Percentiles rank a stretch among this genome's conserved stretches.
Conservation (phyloP, 139 green algal genomes). For the Closterium sp. region DNA sequence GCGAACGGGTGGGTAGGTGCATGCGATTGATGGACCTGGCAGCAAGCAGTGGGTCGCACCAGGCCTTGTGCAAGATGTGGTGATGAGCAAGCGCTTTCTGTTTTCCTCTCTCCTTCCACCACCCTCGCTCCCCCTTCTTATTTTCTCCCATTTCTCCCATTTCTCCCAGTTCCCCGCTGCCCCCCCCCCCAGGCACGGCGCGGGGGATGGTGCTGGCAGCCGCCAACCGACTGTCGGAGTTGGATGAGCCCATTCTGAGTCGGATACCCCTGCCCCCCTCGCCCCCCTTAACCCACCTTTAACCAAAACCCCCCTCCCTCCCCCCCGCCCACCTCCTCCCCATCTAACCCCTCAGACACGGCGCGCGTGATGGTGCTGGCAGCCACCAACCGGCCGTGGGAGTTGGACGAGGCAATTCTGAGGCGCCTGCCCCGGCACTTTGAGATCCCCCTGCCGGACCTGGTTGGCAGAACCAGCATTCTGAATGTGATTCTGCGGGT, state of each 20-base stretch:
- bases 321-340: background rate
- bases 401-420: constrained; percentile 74
- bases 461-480: constrained; percentile 1
- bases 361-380: constrained; percentile 62
- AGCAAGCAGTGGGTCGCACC: too few species aligned
- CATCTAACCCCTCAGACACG: background rate
- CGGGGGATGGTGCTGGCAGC: constrained; percentile 64
- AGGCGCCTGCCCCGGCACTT: constrained; percentile 52
- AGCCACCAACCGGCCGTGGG: constrained; percentile 72
- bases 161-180: background rate
- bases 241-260: constrained; percentile 73
- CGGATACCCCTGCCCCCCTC: constrained; percentile 40
- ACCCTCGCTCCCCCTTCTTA: background rate
- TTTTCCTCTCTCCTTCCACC: background rate
- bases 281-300: constrained; percentile 12
- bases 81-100: too few species aligned
- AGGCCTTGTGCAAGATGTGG: too few species aligned
- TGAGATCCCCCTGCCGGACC: constrained; percentile 34
- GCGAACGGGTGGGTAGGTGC: too few species aligned
- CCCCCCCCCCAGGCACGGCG: background rate
- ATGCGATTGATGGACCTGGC: too few species aligned
- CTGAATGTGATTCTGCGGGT: background rate
- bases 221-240: constrained; percentile 72
- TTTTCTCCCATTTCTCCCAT: background rate
- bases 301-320: background rate